These are phyloP conservation scores for Salix viminalis DNA, from an alignment of 345 rosid species.

Conservation along the genomic window DNA sequence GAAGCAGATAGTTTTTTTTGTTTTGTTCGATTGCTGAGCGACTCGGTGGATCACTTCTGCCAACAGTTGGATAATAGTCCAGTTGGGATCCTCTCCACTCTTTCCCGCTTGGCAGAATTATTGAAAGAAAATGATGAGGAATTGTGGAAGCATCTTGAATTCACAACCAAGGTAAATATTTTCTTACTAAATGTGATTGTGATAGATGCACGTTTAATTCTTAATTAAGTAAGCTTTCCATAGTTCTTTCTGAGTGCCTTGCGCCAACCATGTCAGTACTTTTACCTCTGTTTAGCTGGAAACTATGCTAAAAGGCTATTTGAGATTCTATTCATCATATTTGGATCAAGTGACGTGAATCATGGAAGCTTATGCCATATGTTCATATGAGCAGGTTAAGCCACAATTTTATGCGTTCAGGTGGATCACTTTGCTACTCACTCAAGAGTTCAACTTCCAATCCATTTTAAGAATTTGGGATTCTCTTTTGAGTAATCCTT, in stretches of 20 bases:
- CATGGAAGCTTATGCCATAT: not conserved
- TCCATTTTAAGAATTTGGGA: slow-evolving; percentile 72
- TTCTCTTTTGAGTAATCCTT: slow-evolving; percentile 61
- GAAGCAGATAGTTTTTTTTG: slow-evolving; percentile 69
- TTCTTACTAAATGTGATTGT: not conserved
- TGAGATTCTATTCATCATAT: not conserved
- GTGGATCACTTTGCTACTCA: slow-evolving; percentile 66
- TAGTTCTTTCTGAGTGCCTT: not conserved
- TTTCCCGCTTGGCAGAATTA: slow-evolving; percentile 51
- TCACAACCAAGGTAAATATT: slow-evolving; percentile 43
- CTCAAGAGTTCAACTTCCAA: slow-evolving; percentile 64
- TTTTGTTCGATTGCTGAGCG: slow-evolving; percentile 54
- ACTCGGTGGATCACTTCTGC: slow-evolving; percentile 72
- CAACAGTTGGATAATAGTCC: slow-evolving; percentile 66
- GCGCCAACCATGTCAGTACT: not conserved
- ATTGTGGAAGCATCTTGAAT: slow-evolving; percentile 64
- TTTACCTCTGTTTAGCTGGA: not conserved
- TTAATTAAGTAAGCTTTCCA: not conserved
- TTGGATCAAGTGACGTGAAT: not conserved
- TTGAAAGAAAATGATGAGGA: slow-evolving; percentile 59
- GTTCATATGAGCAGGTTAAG: slow-evolving; percentile 45
- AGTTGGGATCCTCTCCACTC: slow-evolving; percentile 61
- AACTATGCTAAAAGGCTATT: not conserved
- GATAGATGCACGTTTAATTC: not conserved
- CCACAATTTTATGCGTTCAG: slow-evolving; percentile 69